Base-by-base conservation (phyloP, 169 alveolate genomes). In the Perkinsus marinus region DNA sequence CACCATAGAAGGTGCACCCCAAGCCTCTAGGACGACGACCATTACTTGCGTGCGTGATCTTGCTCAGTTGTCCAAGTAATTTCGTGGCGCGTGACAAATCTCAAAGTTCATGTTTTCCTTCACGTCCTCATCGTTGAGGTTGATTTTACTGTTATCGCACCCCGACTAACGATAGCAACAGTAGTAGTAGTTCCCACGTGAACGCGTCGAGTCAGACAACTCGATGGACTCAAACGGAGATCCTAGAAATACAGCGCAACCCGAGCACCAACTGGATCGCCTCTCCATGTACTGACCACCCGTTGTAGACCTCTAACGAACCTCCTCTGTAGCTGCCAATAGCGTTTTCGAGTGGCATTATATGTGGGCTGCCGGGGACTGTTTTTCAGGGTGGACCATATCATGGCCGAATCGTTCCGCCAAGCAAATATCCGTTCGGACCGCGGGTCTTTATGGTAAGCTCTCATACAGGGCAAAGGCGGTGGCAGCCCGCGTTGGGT, bases 401-500 rank as follows among this genome's bases (percentile, higher is more conserved):
- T 94, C 98, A 97, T 92, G 99, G 99, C n/a, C 95, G 97, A 68
- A 94, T 97, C 39, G 94, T 96, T 39, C 92, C 97, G 39, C 99
- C 99, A 19, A 92, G 94, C 91, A 96, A 97, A 19, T 97, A 97
- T 91, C 99, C 99, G 34, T 94, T 94, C 93, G 95, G 97, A 41
- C 99, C 99, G n/a, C 99, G 98, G n/a, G 95, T 95, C 36, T 93
- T 97, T 39, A 92, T 95, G 96, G 93, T 57, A 16, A 57, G 79
- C 26, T 57, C n/a, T n/a, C n/a, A n/a, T n/a, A n/a, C n/a, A n/a
- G n/a, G n/a, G n/a, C 98, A 98, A 26, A 98, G 97, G 92, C 96
- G 95, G 89, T 97, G 99, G 98, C 98, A 97, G 91, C 98, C 99
- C 17, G 97, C 98, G 39, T 97, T 98, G 98, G 97, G 97, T 39